phyloP scores from a whole-genome alignment of 2,329 filamentous ascomycete species.

The Aspergillus pseudotamarii region DNA sequence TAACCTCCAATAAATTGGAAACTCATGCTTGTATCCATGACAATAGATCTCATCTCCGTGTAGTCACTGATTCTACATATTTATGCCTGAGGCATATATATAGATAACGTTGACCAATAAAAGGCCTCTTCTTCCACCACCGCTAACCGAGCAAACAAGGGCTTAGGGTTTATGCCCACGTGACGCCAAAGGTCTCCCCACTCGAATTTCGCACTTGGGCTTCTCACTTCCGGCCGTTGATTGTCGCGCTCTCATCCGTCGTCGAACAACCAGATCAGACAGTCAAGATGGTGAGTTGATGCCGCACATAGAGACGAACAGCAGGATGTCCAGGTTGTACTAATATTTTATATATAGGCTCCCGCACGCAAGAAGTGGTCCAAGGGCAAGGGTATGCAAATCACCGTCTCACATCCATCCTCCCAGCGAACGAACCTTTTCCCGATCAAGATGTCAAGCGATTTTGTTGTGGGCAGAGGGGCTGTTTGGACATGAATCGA shows the following conservation, averaged over 20 bases:
- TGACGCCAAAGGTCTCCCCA: conserved; percentile 39
- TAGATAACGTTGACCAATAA: conserved; percentile 17
- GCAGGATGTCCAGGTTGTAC: conserved; percentile 4
- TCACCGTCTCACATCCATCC: conserved; percentile 17
- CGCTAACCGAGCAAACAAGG: conserved; percentile 31
- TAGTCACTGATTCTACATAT: neutral
- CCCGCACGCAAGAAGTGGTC: conserved; percentile 59
- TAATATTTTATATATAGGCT: conserved; percentile 38
- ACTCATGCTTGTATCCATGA: neutral
- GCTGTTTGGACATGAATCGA: conserved; percentile 1
- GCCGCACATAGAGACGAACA: neutral
- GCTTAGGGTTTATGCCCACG: conserved; percentile 34
- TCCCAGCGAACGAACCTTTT: conserved; percentile 9
- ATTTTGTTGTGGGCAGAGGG: conserved; percentile 25
- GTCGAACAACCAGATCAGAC: conserved; percentile 40
- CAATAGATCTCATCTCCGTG: neutral
- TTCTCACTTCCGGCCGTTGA: conserved; percentile 26
- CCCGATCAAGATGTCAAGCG: conserved; percentile 19
- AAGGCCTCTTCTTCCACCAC: neutral
- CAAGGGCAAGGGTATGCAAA: conserved; percentile 57
- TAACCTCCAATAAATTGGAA: neutral
- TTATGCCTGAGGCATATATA: conserved; percentile 9
- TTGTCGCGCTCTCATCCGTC: conserved; percentile 32
- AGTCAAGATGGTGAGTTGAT: conserved; percentile 42
- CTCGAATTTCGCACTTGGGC: conserved; percentile 41